phyloP scores from a whole-genome alignment of 106 monocot species.

The Platanthera guangdongensis region DNA sequence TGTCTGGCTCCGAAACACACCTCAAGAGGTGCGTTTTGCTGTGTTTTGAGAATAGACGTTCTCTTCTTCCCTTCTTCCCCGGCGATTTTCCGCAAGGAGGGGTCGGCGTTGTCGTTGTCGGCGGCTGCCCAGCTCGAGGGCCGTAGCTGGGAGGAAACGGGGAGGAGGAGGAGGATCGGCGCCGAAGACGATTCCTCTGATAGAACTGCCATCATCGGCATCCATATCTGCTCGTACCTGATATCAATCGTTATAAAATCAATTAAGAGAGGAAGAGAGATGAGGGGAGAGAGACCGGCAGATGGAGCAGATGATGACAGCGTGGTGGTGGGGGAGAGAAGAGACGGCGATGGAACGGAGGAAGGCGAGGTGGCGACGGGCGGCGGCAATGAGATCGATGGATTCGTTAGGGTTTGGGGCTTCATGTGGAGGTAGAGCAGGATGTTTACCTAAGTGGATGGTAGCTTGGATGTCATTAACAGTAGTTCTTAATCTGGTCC shows the following conservation, averaged over 20 bases:
- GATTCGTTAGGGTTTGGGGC: neutral
- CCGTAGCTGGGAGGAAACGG: no score
- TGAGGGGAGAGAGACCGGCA: slow-evolving; percentile 19
- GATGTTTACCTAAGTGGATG: no score
- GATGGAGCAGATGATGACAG: slow-evolving; percentile 27
- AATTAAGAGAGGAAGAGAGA: neutral
- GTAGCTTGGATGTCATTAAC: no score
- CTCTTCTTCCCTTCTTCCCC: no score
- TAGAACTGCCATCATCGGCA: slow-evolving; percentile 63
- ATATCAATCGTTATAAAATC: neutral
- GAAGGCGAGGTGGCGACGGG: slow-evolving; percentile 37
- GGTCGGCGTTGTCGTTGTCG: no score
- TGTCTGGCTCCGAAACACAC: no score
- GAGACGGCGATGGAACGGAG: slow-evolving; percentile 33
- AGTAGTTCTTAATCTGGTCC: no score
- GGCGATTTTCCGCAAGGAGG: no score
- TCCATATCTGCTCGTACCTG: slow-evolving; percentile 84
- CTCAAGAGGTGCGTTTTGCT: no score
- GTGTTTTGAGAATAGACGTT: no score
- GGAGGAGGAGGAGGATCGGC: neutral
- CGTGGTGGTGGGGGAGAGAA: slow-evolving; percentile 10
- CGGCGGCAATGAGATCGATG: slow-evolving; percentile 57
- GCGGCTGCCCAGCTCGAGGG: no score
- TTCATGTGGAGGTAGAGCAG: no score
- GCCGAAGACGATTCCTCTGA: slow-evolving; percentile 7